Conservation (phyloP, 78 protist genomes). For the Dictyostelium capitatum region DNA sequence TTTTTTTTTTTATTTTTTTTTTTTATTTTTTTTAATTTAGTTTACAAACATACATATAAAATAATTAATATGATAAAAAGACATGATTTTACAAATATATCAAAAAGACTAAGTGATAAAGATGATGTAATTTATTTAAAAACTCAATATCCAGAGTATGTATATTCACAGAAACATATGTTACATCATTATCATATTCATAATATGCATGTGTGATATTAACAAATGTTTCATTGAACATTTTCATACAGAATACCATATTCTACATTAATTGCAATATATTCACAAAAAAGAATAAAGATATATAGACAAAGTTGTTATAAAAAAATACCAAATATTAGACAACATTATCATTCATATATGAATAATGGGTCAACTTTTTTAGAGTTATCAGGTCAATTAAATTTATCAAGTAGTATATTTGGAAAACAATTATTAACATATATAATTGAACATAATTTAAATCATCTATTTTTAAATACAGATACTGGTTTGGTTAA, state of each 20-base stretch:
- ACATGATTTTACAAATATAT: constrained; percentile 46
- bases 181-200: no score
- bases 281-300: constrained; percentile 58
- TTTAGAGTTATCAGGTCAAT: constrained; percentile 23
- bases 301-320: constrained; percentile 11
- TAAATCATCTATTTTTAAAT: background rate
- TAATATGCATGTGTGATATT: background rate
- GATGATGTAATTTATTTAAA: constrained; percentile 42
- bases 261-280: constrained; percentile 54
- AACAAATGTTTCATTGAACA: background rate
- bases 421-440: constrained; percentile 19
- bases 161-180: background rate
- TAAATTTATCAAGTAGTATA: constrained; percentile 14
- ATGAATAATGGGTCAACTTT: background rate
- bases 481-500: no score
- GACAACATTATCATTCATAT: background rate
- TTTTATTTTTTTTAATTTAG: background rate
- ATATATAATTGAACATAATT: constrained; percentile 26
- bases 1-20: no score
- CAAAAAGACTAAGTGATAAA: constrained; percentile 40
- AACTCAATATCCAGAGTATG: constrained; percentile 34
- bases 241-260: background rate
- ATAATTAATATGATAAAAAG: constrained; percentile 24
- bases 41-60: background rate
- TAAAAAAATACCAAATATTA: constrained; percentile 33